phyloP scores from a whole-genome alignment of 176 grass and related monocot species.

The Rhipidocladum racemiflorum region DNA sequence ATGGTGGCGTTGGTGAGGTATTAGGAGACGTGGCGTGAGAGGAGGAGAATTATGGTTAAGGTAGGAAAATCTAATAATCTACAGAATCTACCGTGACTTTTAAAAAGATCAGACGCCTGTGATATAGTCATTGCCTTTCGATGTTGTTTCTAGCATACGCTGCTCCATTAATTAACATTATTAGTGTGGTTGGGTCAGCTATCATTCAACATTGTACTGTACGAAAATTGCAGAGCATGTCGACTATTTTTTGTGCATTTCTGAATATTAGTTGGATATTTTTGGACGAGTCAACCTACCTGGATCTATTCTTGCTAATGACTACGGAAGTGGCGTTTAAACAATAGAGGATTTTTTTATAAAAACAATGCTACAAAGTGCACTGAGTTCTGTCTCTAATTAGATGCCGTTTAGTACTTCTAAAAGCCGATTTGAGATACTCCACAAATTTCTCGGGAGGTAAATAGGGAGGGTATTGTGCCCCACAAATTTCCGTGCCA shows the following conservation, averaged over 20 bases:
- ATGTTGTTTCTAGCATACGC: constrained; percentile 13
- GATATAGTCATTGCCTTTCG: too few relatives aligned
- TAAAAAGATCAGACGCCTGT: too few relatives aligned
- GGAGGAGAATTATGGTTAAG: too few relatives aligned
- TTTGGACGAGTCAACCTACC: not conserved
- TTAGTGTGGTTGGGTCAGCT: constrained; percentile 37
- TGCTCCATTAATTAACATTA: not conserved
- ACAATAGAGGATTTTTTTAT: not conserved
- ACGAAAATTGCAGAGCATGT: constrained; percentile 23
- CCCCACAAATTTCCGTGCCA: not conserved
- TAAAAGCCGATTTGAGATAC: not conserved
- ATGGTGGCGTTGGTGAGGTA: too few relatives aligned
- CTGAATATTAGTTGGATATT: constrained; percentile 6
- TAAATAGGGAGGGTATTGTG: too few relatives aligned
- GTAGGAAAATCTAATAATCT: too few relatives aligned
- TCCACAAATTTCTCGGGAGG: not conserved
- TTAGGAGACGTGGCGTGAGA: too few relatives aligned
- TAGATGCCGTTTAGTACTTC: not conserved
- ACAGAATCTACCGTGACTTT: too few relatives aligned
- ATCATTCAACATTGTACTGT: constrained; percentile 28
- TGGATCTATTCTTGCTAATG: not conserved
- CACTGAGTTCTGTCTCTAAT: not conserved
- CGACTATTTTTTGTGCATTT: constrained; percentile 10
- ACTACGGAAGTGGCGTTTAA: not conserved
- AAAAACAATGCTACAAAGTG: not conserved